A percentile compares a stretch with the other conserved stretches of the same genome.
Conservation (phyloP, 495 filamentous ascomycete species). For the Lasiosphaeria ovina region DNA sequence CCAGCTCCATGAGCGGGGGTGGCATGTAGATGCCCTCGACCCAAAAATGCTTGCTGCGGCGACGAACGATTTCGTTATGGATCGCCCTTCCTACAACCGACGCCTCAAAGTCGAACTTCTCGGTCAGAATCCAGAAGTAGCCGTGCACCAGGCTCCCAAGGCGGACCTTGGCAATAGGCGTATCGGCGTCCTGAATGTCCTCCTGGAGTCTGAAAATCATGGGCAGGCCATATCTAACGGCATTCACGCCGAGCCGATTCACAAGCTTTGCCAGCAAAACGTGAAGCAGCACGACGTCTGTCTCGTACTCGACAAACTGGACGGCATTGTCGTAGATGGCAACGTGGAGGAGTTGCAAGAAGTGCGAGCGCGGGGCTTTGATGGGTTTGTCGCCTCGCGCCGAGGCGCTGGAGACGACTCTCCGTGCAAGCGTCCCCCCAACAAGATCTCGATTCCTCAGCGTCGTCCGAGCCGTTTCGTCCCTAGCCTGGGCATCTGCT, state of each 20-base stretch:
- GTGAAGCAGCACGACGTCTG: slow-evolving; percentile 73
- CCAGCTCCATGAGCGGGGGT: slow-evolving; percentile 53
- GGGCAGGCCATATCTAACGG: slow-evolving; percentile 71
- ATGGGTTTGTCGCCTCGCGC: slow-evolving; percentile 56
- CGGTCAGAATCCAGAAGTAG: slow-evolving; percentile 75
- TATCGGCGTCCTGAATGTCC: slow-evolving; percentile 66
- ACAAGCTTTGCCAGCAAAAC: slow-evolving; percentile 70
- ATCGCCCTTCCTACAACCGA: slow-evolving; percentile 65
- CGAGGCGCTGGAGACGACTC: slow-evolving; percentile 68
- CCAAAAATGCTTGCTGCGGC: slow-evolving; percentile 73
- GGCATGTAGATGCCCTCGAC: slow-evolving; percentile 67
- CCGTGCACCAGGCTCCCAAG: slow-evolving; percentile 82
- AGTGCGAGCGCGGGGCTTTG: slow-evolving; percentile 59
- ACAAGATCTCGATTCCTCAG: slow-evolving; percentile 34
- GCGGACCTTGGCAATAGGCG: slow-evolving; percentile 64
- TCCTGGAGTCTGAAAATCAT: slow-evolving; percentile 88
- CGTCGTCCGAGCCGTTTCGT: slow-evolving; percentile 47
- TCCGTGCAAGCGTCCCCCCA: slow-evolving; percentile 47
- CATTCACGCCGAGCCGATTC: slow-evolving; percentile 78
- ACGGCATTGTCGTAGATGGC: slow-evolving; percentile 82
- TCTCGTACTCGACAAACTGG: slow-evolving; percentile 64
- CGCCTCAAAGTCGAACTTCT: slow-evolving; percentile 73
- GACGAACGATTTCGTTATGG: slow-evolving; percentile 68
- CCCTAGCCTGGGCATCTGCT: slow-evolving; percentile 59
- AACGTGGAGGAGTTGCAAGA: slow-evolving; percentile 80